A percentile compares a stretch with the other conserved stretches of the same genome.
These are phyloP conservation scores for Sclerotinia glacialis DNA, from an alignment of 2,329 filamentous ascomycete species.

Conservation along the genomic window DNA sequence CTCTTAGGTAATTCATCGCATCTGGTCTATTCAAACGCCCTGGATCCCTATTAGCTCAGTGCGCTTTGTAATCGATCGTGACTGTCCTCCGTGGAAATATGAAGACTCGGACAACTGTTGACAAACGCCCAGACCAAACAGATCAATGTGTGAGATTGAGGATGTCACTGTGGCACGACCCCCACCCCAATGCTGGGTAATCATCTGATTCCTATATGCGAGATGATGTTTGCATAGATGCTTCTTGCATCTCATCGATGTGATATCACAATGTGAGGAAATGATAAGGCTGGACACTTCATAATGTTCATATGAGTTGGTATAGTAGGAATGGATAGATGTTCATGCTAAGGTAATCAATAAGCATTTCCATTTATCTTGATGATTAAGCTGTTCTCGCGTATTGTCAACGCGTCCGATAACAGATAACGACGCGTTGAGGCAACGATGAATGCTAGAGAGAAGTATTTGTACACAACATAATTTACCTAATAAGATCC, in stretches of 20 bases:
- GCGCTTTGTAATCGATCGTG: too few relatives aligned
- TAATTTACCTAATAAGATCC: not conserved
- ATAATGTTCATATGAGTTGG: too few relatives aligned
- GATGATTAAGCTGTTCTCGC: not conserved
- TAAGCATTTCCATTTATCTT: not conserved
- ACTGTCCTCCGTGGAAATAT: too few relatives aligned
- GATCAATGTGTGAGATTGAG: not conserved
- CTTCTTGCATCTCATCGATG: conserved; percentile 3
- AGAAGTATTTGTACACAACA: too few relatives aligned
- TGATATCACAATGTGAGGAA: not conserved
- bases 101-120: not conserved
- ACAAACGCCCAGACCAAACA: not conserved
- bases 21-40: too few relatives aligned
- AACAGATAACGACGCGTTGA: conserved; percentile 12
- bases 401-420: not conserved
- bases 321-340: too few relatives aligned
- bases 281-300: not conserved
- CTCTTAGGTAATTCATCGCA: too few relatives aligned
- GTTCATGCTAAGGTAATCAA: not conserved
- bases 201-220: too few relatives aligned
- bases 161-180: conserved; percentile 8
- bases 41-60: too few relatives aligned
- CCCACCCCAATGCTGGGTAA: not conserved
- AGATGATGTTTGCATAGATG: too few relatives aligned
- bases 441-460: too few relatives aligned